Conservation (phyloP, 2,329 filamentous ascomycete genomes). For the Sclerotinia sclerotiorum region DNA sequence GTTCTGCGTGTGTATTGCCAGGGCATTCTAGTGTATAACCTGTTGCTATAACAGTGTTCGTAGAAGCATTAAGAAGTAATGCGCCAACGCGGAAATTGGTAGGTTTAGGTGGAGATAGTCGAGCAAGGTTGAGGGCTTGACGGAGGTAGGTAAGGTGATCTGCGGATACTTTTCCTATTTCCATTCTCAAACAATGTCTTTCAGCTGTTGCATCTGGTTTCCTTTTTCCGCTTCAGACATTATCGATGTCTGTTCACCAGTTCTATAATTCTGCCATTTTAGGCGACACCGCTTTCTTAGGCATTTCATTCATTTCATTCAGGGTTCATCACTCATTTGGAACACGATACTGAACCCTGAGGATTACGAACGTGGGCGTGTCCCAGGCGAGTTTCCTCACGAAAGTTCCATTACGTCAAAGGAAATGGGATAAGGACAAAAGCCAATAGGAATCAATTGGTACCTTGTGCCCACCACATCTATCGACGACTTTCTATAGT, state of each 20-base stretch:
- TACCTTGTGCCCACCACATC: not conserved
- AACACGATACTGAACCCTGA: not conserved
- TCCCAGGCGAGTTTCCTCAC: not conserved
- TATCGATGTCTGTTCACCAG: not conserved
- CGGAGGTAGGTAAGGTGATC: conserved; percentile 56
- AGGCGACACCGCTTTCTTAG: conserved; percentile 8
- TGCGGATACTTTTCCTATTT: not conserved
- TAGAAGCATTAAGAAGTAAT: conserved; percentile 65
- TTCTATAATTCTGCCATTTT: conserved; percentile 10
- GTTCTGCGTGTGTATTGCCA: conserved; percentile 95
- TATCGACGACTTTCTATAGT: not conserved
- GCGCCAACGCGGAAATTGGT: conserved; percentile 95
- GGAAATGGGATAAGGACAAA: conserved; percentile 6
- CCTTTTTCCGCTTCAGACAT: not conserved
- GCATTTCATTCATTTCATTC: not conserved
- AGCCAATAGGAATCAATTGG: conserved; percentile 9
- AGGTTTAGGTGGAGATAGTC: conserved; percentile 77
- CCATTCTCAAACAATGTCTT: conserved; percentile 1
- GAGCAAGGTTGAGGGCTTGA: conserved; percentile 72
- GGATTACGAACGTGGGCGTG: not conserved
- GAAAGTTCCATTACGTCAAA: conserved; percentile 8
- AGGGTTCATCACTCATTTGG: not conserved
- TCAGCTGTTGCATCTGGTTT: not conserved
- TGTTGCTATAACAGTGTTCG: conserved; percentile 65
- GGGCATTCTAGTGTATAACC: conserved; percentile 89